Percentiles rank a stretch among this genome's conserved stretches.
Conservation (phyloP, 805 yeast species). For the Priceomyces castillae region DNA sequence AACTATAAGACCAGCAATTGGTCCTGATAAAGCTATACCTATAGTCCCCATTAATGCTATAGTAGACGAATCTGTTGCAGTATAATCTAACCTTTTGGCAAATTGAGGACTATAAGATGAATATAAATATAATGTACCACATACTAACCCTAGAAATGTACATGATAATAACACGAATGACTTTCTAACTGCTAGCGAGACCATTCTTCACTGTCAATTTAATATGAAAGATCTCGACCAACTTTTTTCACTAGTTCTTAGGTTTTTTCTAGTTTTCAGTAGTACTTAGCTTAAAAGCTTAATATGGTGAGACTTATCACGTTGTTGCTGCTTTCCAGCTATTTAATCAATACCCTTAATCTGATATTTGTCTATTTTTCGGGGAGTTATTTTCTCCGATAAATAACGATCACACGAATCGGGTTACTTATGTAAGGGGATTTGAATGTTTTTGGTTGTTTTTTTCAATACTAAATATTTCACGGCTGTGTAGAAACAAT, state of each 20-base stretch:
- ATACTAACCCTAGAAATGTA: constrained; percentile 48
- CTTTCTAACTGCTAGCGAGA: constrained; percentile 19
- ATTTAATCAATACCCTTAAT: not conserved
- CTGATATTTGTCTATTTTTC: no score
- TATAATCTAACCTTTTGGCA: constrained; percentile 53
- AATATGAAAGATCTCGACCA: not conserved
- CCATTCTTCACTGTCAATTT: constrained; percentile 6
- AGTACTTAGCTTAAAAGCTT: no score
- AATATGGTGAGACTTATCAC: no score
- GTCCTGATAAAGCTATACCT: constrained; percentile 63
- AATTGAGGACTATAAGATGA: constrained; percentile 79
- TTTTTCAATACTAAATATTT: no score
- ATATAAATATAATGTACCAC: constrained; percentile 75
- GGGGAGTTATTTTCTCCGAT: not conserved
- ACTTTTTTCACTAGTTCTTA: not conserved
- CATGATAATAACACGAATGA: constrained; percentile 27
- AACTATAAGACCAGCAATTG: constrained; percentile 63
- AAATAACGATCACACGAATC: not conserved
- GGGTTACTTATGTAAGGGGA: not conserved
- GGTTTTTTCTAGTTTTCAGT: not conserved
- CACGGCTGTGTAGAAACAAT: no score
- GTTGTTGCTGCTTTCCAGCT: not conserved
- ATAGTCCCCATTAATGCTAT: constrained; percentile 68
- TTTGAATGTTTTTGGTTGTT: not conserved
- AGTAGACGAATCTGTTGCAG: constrained; percentile 60